Conservation (phyloP, 106 monocot genomes). For the Apostasia ramifera region DNA sequence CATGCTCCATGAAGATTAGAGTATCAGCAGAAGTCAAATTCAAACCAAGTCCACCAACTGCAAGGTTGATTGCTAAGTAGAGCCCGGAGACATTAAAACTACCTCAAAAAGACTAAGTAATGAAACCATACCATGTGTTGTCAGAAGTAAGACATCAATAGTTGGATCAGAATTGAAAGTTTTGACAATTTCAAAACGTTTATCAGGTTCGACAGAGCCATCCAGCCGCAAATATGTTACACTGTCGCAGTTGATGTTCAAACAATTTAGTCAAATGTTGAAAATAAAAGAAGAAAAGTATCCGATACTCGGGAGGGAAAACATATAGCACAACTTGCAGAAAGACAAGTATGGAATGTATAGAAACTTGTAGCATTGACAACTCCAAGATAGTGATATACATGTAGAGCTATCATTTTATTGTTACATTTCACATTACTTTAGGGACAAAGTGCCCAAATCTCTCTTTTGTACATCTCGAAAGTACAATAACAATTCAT, state of each 20-base stretch:
- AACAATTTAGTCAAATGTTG: too few species aligned
- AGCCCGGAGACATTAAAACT: constrained; percentile 4
- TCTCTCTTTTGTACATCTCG: too few species aligned
- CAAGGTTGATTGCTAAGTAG: constrained; percentile 22
- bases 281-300: too few species aligned
- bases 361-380: too few species aligned
- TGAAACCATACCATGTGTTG: constrained; percentile 72
- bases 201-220: constrained; percentile 87
- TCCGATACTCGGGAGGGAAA: too few species aligned
- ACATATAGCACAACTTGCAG: too few species aligned
- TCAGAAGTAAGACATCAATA: constrained; percentile 84
- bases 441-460: too few species aligned
- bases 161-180: constrained; percentile 98
- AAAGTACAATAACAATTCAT: too few species aligned
- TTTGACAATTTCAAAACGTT: constrained; percentile 95
- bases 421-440: too few species aligned
- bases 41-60: constrained; percentile 98
- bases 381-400: too few species aligned
- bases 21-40: constrained; percentile 98
- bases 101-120: neutral
- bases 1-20: constrained; percentile 96
- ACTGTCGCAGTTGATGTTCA: constrained; percentile 23
- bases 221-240: constrained; percentile 87
- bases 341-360: too few species aligned
- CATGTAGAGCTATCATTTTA: too few species aligned